Evolutionary conservation across 176 grass and related monocot genomes (phyloP).

Genomic region (Zizania latifolia): DNA sequence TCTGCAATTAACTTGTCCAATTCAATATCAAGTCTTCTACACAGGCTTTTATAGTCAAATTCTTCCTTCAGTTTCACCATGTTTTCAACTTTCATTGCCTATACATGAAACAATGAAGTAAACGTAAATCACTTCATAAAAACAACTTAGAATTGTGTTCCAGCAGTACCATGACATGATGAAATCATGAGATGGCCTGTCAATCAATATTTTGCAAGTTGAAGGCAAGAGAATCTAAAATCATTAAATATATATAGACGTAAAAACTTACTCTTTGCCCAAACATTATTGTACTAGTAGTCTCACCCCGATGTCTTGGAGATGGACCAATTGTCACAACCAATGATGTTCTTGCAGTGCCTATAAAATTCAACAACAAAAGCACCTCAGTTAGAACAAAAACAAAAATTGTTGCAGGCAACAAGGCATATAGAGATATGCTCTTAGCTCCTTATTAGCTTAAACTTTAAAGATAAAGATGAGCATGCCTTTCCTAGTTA

Average conservation of each 20-base stretch:
- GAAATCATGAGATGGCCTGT: conserved; percentile 2
- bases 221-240: neutral
- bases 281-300: conserved; percentile 99
- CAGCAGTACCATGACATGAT: neutral
- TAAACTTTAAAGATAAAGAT: neutral
- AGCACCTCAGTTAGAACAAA: conserved; percentile 28
- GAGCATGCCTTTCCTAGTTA: neutral
- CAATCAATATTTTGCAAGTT: neutral
- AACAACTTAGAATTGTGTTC: neutral
- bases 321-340: conserved; percentile 99
- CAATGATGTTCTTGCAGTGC: conserved; percentile 94
- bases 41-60: conserved; percentile 99
- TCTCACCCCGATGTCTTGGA: conserved; percentile 93
- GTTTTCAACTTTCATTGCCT: conserved; percentile 99
- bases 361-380: conserved; percentile 55
- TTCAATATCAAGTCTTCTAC: conserved; percentile 92
- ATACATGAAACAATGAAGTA: conserved; percentile 23
- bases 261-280: conserved; percentile 83
- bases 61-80: conserved; percentile 99
- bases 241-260: neutral
- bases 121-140: neutral
- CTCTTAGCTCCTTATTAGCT: too few relatives aligned
- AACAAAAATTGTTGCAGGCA: neutral
- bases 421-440: too few relatives aligned
- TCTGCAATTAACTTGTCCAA: conserved; percentile 88